These are phyloP conservation scores for Globisporangium iwayamae DNA, from an alignment of 352 stramenopile species.

Conservation along the genomic window DNA sequence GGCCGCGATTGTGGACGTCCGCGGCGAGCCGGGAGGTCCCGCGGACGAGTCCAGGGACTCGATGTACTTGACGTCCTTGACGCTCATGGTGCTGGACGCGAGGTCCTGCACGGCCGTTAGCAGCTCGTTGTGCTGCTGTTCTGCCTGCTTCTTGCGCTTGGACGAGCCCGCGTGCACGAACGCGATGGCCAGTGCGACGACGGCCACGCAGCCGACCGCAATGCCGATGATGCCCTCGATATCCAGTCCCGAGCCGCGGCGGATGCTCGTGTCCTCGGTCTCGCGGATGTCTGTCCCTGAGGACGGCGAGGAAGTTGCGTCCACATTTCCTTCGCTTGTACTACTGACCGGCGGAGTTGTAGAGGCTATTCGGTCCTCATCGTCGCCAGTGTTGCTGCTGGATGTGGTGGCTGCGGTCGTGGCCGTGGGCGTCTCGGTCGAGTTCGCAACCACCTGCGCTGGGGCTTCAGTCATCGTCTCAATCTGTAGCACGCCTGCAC, in stretches of 20 bases:
- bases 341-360: not conserved
- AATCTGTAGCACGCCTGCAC: not conserved
- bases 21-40: not conserved
- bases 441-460: not conserved
- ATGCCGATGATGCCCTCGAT: slow-evolving; percentile 13
- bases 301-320: not conserved
- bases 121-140: not conserved
- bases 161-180: slow-evolving; percentile 11
- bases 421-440: not conserved
- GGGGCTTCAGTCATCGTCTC: not conserved
- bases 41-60: slow-evolving; percentile 13
- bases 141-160: slow-evolving; percentile 1
- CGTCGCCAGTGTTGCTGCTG: not conserved
- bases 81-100: slow-evolving; percentile 10
- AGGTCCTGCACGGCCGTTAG: slow-evolving; percentile 3
- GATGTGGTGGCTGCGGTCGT: not conserved
- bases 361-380: slow-evolving; percentile 1
- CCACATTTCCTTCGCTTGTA: not conserved
- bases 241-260: slow-evolving; percentile 1
- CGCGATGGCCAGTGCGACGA: slow-evolving; percentile 11
- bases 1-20: not conserved
- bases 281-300: not conserved
- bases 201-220: not conserved
- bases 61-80: slow-evolving; percentile 17
- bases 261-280: not conserved